A percentile compares a stretch with the other conserved stretches of the same genome.
Conservation (phyloP, 257 asterid genomes). For the Solanum microdontum region DNA sequence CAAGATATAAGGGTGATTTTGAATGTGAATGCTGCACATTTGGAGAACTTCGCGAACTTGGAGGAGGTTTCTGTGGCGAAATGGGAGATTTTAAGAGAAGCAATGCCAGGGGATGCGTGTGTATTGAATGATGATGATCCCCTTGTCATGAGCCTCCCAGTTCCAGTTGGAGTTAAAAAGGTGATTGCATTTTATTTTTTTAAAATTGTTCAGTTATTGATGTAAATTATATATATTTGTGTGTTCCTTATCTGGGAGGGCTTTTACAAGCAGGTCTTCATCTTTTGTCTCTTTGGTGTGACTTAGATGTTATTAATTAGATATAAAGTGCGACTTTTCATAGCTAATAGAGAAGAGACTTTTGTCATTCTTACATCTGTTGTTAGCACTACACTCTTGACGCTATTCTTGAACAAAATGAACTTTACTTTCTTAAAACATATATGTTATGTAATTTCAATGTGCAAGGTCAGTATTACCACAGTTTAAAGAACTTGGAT, state of each 20-base stretch:
- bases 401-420: neutral
- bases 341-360: neutral
- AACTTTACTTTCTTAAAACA: neutral
- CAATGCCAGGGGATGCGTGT: conserved; percentile 13
- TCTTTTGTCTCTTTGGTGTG: neutral
- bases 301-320: neutral
- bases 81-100: conserved; percentile 21
- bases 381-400: neutral
- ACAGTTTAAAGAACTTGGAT: neutral
- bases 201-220: neutral
- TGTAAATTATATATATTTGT: neutral
- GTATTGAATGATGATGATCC: conserved; percentile 27
- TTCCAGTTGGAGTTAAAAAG: conserved; percentile 19
- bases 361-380: neutral
- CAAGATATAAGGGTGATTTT: conserved; percentile 18
- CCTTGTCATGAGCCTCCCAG: conserved; percentile 15
- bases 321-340: neutral
- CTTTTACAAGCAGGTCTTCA: neutral
- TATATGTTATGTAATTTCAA: neutral
- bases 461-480: neutral
- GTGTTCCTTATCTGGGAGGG: neutral
- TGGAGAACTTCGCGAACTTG: conserved; percentile 17
- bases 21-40: conserved; percentile 25
- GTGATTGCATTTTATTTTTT: neutral
- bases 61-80: conserved; percentile 13